Evolutionary conservation across 2,329 filamentous ascomycete genomes (phyloP).

Genomic region (Monosporascus cannonballus): DNA sequence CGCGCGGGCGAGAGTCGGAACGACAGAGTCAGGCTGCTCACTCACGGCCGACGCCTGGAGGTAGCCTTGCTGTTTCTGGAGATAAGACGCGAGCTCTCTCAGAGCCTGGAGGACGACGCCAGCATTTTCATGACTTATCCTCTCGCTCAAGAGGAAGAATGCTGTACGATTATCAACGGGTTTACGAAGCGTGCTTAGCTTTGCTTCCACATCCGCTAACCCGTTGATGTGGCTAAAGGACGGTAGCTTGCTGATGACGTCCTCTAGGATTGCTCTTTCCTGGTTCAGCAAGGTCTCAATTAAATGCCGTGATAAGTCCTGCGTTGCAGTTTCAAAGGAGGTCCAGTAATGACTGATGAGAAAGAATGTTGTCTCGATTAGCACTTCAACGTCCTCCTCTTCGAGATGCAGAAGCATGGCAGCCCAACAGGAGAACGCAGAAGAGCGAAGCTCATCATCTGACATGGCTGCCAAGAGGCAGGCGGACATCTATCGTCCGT

Average conservation of each 20-base stretch:
- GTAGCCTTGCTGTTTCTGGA: slow-evolving; percentile 67
- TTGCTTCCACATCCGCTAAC: slow-evolving; percentile 60
- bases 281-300: slow-evolving; percentile 60
- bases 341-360: slow-evolving; percentile 79
- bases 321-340: slow-evolving; percentile 55
- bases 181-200: slow-evolving; percentile 58
- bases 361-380: slow-evolving; percentile 86
- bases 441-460: slow-evolving; percentile 65
- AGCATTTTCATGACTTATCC: slow-evolving; percentile 76
- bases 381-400: slow-evolving; percentile 69
- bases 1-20: slow-evolving; percentile 66
- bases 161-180: slow-evolving; percentile 60
- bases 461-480: slow-evolving; percentile 81
- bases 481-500: slow-evolving; percentile 66
- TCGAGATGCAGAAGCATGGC: slow-evolving; percentile 69
- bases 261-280: slow-evolving; percentile 54
- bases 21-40: slow-evolving; percentile 73
- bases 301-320: slow-evolving; percentile 53
- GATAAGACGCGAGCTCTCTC: slow-evolving; percentile 66
- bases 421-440: slow-evolving; percentile 79
- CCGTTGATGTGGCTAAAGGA: slow-evolving; percentile 66
- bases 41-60: slow-evolving; percentile 74
- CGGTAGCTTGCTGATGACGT: slow-evolving; percentile 69
- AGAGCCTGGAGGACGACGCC: slow-evolving; percentile 80
- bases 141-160: slow-evolving; percentile 64